Conservation (phyloP, 2,329 filamentous ascomycete species). For the Stachybotrys echinatus region DNA sequence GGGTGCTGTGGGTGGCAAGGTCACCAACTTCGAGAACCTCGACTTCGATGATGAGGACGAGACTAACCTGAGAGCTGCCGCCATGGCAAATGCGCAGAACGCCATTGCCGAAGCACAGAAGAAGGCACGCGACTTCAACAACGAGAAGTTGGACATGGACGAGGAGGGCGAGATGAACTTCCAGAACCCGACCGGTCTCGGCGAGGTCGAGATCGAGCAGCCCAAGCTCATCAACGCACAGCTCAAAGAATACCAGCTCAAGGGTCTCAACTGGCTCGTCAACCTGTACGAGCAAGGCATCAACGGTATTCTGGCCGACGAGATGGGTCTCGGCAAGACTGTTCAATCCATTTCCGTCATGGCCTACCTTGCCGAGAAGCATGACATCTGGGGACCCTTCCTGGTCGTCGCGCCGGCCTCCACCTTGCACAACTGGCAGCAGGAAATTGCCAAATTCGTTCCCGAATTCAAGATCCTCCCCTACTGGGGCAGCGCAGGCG, state of each 20-base stretch:
- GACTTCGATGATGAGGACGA: slow-evolving; percentile 97
- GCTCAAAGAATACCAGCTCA: slow-evolving; percentile 97
- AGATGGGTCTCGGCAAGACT: slow-evolving; percentile 99
- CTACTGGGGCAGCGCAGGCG: slow-evolving; percentile 93
- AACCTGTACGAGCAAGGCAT: slow-evolving; percentile 99
- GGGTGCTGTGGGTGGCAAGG: slow-evolving; percentile 57
- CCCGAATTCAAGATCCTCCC: slow-evolving; percentile 91
- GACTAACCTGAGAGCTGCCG: slow-evolving; percentile 70
- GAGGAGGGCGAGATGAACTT: slow-evolving; percentile 99
- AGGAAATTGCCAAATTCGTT: slow-evolving; percentile 94
- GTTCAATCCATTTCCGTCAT: slow-evolving; percentile 99
- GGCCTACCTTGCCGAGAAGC: slow-evolving; percentile 94
- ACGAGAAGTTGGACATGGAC: slow-evolving; percentile 63
- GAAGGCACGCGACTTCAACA: slow-evolving; percentile 90
- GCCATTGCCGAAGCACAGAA: slow-evolving; percentile 92
- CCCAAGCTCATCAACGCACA: slow-evolving; percentile 90
- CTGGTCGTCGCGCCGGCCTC: slow-evolving; percentile 93
- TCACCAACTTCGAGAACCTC: slow-evolving; percentile 90
- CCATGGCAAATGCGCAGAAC: slow-evolving; percentile 92
- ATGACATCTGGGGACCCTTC: slow-evolving; percentile 98
- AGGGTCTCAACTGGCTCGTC: slow-evolving; percentile 98
- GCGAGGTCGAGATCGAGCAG: slow-evolving; percentile 89
- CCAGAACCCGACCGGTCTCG: slow-evolving; percentile 93
- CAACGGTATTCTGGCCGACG: slow-evolving; percentile 97
- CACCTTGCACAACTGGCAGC: slow-evolving; percentile 98